phyloP scores from a whole-genome alignment of 257 asterid genomes.

The Catharanthus roseus region DNA sequence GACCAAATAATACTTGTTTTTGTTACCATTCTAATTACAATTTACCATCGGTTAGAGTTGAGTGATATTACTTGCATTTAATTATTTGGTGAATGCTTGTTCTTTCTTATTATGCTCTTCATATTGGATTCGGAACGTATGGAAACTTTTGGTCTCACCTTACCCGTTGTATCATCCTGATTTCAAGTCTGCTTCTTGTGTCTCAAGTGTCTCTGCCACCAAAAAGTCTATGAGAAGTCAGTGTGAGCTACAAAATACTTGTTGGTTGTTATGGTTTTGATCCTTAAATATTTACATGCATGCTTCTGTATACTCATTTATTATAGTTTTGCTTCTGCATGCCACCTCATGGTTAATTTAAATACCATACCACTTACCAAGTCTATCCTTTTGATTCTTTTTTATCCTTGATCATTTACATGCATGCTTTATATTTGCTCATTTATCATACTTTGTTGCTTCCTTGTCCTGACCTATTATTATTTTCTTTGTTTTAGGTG shows the following conservation, averaged over 20 bases:
- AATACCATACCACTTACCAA: constrained; percentile 24
- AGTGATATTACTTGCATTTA: background rate
- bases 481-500: constrained; percentile 9
- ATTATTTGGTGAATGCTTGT: background rate
- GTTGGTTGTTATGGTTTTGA: background rate
- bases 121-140: background rate
- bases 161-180: background rate
- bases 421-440: background rate
- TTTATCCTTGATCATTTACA: background rate
- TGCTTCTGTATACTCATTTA: constrained; percentile 1
- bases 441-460: background rate
- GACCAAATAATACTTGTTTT: background rate
- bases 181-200: background rate
- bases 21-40: background rate
- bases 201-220: background rate
- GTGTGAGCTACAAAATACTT: background rate
- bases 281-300: background rate
- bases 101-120: background rate
- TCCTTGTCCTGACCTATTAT: background rate
- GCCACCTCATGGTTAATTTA: background rate
- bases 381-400: constrained; percentile 26
- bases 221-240: background rate
- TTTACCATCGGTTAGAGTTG: background rate
- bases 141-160: background rate
- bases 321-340: background rate